Conservation (phyloP, 2,329 filamentous ascomycete genomes). For the Aureobasidium mangrovei region DNA sequence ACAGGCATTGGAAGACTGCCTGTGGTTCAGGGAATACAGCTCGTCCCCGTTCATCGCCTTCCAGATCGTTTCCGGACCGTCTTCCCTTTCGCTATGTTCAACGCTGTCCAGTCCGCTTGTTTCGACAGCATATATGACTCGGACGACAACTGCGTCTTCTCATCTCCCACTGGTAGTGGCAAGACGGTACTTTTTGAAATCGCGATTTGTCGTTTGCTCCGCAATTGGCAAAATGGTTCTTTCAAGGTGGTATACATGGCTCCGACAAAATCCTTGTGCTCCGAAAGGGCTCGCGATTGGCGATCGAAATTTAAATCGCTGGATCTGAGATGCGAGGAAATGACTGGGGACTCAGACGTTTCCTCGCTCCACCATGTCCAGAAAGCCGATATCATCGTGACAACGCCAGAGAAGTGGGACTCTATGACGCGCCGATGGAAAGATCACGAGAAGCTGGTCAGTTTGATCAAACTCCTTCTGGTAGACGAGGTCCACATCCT, state of each 20-base stretch:
- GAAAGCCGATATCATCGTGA: conserved; percentile 71
- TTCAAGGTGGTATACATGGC: conserved; percentile 83
- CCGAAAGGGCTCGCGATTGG: conserved; percentile 71
- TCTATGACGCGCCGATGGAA: conserved; percentile 82
- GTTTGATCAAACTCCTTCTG: conserved; percentile 68
- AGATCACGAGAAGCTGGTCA: conserved; percentile 65
- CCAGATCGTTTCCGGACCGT: conserved; percentile 61
- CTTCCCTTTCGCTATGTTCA: conserved; percentile 69
- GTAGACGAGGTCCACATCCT: conserved; percentile 86
- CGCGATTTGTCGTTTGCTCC: conserved; percentile 65
- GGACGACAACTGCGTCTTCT: conserved; percentile 68
- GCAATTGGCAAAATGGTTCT: conserved; percentile 45
- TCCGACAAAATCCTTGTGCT: conserved; percentile 74
- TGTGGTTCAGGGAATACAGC: conserved; percentile 49
- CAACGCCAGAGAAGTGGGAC: conserved; percentile 87
- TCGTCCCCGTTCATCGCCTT: conserved; percentile 51
- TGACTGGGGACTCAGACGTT: conserved; percentile 72
- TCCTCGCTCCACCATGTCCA: conserved; percentile 60
- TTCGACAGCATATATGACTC: conserved; percentile 58
- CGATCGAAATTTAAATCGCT: conserved; percentile 61
- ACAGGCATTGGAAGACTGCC: conserved; percentile 22
- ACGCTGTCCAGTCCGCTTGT: conserved; percentile 74
- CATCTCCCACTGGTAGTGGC: conserved; percentile 75
- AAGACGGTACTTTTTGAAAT: conserved; percentile 78
- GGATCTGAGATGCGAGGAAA: conserved; percentile 61